Conservation (phyloP, 1,284 basidiomycete species). For the Anthracocystis panici-leucophaei region DNA sequence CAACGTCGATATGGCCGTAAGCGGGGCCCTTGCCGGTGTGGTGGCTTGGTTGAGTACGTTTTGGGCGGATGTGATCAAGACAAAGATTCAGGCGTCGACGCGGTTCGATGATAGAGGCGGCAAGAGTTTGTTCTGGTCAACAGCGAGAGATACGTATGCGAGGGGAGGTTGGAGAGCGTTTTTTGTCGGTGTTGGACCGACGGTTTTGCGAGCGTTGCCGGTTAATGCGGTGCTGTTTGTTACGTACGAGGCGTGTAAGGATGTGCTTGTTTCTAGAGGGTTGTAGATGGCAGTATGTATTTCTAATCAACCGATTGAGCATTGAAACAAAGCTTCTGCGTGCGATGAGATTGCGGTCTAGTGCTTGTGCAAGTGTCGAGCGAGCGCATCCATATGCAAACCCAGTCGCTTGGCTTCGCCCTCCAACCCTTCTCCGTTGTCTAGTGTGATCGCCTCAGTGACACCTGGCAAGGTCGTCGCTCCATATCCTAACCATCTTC, state of each 20-base stretch:
- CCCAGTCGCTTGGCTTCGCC: conserved; percentile 55
- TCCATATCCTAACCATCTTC: conserved; percentile 87
- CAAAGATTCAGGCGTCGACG: conserved; percentile 54
- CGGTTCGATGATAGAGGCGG: not conserved
- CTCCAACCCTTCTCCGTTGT: conserved; percentile 53
- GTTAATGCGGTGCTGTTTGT: conserved; percentile 62
- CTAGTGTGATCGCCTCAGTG: conserved; percentile 74
- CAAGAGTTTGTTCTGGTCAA: conserved; percentile 26
- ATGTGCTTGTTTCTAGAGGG: conserved; percentile 30
- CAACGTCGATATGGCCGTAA: conserved; percentile 54
- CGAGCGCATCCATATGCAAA: conserved; percentile 32
- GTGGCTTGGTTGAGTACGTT: conserved; percentile 65
- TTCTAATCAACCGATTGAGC: not conserved
- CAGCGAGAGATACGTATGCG: conserved; percentile 32
- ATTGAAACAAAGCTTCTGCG: not conserved
- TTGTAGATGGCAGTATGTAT: conserved; percentile 4
- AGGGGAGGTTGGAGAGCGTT: conserved; percentile 55
- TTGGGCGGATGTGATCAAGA: conserved; percentile 65
- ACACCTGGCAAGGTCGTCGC: conserved; percentile 86
- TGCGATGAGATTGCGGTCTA: not conserved
- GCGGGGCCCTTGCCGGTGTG: conserved; percentile 60
- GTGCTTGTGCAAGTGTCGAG: conserved; percentile 23
- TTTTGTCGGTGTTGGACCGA: conserved; percentile 60
- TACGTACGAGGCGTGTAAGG: conserved; percentile 48
- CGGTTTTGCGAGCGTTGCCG: conserved; percentile 57